A percentile compares a stretch with the other conserved stretches of the same genome.
Evolutionary conservation across 2,329 filamentous ascomycete genomes (phyloP).

Genomic region (Salinomyces thailandicus): DNA sequence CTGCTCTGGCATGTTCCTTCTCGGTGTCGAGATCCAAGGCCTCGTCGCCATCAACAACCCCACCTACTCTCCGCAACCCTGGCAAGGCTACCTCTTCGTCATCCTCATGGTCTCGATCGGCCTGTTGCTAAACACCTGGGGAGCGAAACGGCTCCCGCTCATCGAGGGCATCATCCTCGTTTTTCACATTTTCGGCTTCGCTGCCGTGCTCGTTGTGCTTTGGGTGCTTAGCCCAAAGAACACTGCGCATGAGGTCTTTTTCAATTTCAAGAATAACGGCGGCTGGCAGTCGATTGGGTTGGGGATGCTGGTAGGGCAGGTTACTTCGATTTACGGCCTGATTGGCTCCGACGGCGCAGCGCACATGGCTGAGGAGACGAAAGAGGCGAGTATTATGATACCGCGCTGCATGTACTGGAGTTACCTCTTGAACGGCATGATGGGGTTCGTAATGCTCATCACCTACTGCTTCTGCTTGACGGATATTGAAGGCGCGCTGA

Average conservation of each 20-base stretch:
- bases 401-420: conserved; percentile 22
- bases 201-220: conserved; percentile 41
- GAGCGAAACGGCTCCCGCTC: conserved; percentile 34
- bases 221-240: conserved; percentile 19
- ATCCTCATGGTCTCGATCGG: conserved; percentile 32
- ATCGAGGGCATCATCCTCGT: conserved; percentile 10
- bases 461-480: conserved; percentile 18
- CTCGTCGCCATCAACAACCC: conserved; percentile 8
- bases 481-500: neutral
- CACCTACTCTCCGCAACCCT: conserved; percentile 2
- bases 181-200: conserved; percentile 30
- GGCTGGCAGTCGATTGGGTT: conserved; percentile 23
- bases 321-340: conserved; percentile 16
- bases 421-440: conserved; percentile 15
- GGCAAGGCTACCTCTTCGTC: conserved; percentile 41
- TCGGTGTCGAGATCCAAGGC: conserved; percentile 10
- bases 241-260: conserved; percentile 16
- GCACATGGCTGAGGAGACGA: conserved; percentile 22
- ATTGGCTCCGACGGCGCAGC: conserved; percentile 17
- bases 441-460: conserved; percentile 14
- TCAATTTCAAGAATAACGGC: conserved; percentile 39
- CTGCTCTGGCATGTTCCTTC: conserved; percentile 8
- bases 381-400: conserved; percentile 19
- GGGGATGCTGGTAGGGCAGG: neutral
- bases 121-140: conserved; percentile 35